phyloP scores from a whole-genome alignment of 805 yeast species.

The Hanseniaspora pseudoguilliermondii region DNA sequence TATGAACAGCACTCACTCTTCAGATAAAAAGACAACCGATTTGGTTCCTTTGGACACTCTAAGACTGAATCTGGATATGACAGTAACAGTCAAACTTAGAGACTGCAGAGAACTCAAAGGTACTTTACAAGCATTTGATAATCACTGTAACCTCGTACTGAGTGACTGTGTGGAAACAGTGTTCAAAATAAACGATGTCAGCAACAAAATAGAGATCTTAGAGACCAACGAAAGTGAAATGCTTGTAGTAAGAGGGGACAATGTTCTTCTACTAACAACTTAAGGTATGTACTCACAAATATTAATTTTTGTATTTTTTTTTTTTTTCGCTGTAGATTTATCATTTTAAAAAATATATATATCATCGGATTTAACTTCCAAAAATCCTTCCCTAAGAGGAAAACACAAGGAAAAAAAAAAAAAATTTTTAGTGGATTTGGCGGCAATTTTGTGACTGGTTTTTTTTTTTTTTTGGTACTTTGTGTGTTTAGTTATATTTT shows the following conservation, averaged over 20 bases:
- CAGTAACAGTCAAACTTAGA: conserved; percentile 74
- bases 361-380: neutral
- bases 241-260: conserved; percentile 96
- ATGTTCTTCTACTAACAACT: conserved; percentile 71
- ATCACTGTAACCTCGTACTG: conserved; percentile 90
- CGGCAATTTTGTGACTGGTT: neutral
- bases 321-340: neutral
- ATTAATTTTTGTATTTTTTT: neutral
- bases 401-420: too few species aligned
- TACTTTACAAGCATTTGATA: conserved; percentile 81
- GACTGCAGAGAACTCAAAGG: conserved; percentile 92
- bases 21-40: neutral
- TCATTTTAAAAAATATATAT: too few species aligned
- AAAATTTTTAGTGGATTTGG: neutral
- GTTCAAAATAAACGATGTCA: conserved; percentile 37
- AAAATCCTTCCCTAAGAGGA: too few species aligned
- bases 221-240: conserved; percentile 53
- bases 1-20: neutral
- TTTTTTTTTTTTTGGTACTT: neutral
- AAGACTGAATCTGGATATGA: conserved; percentile 74
- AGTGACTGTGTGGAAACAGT: conserved; percentile 86
- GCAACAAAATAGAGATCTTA: conserved; percentile 2
- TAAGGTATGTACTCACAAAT: neutral
- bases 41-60: conserved; percentile 74
- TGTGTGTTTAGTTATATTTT: neutral